Evolutionary conservation across 176 grass and related monocot genomes (phyloP), one percentile per base, ranked within the genome.

Genomic region (Musa itinerans): DNA sequence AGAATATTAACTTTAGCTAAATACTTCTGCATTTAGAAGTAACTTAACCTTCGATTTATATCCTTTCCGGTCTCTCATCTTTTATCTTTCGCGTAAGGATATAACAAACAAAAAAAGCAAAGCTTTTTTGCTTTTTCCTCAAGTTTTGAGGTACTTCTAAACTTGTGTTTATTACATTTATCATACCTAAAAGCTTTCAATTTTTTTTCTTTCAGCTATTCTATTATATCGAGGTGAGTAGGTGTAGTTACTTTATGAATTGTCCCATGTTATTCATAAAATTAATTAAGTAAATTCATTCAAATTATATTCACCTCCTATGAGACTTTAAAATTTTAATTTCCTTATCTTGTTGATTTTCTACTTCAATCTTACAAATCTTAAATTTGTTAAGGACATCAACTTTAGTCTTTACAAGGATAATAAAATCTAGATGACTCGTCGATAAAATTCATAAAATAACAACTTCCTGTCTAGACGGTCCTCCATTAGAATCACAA

Each of bases 251-350:
- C 13, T 72, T 80, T 10, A 80, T 73, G 68, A 34, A 72, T 22
- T 29, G 62, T 80, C 72, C 78, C 25, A 79, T 70, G 12, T 0
- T 69, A 5, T 79, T 79, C n/a, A 69, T 63, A 79, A 53, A n/a
- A n/a, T n/a, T n/a, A 70, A 79, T 68, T 52, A n/a, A 53, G 17
- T 14, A 66, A 20, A 27, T 51, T 66, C 55, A 50, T 25, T 62
- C n/a, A n/a, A n/a, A n/a, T n/a, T n/a, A n/a, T n/a, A n/a, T n/a
- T n/a, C n/a, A n/a, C n/a, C n/a, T n/a, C n/a, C 75, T 26, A 77
- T 79, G 43, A 3, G 63, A 79, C 27, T 48, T 79, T 52, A 79
- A 67, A 51, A 65, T 56, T 70, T 79, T 79, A 27, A 79, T 70
- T 70, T 20, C 17, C 23, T 10, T 69, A 54, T 70, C 63, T 50